Evolutionary conservation across 192 early-diverging fungal genomes (phyloP).

Genomic region (Dimargaris xerosporica): DNA sequence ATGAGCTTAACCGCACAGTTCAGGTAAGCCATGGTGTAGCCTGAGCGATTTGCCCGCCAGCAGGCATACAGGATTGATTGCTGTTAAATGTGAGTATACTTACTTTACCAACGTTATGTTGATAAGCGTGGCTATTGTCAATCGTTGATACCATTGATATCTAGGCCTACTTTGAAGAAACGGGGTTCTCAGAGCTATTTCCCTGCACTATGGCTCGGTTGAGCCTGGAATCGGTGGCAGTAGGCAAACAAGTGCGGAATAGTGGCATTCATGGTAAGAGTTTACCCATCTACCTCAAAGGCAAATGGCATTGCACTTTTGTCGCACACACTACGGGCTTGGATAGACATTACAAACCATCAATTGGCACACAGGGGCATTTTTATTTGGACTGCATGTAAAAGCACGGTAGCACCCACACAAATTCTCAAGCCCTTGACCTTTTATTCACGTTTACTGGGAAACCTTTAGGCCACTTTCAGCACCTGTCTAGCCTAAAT

Average conservation of each 20-base stretch:
- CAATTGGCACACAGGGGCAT: background rate
- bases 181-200: conserved; percentile 6
- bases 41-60: background rate
- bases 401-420: background rate
- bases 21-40: background rate
- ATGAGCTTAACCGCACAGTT: conserved; percentile 6
- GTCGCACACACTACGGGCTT: too few relatives aligned
- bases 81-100: background rate
- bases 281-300: background rate
- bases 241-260: conserved; percentile 2
- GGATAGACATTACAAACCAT: too few relatives aligned
- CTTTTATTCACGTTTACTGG: background rate
- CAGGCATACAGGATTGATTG: background rate
- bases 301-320: background rate
- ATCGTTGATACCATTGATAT: background rate
- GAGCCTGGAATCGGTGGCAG: background rate
- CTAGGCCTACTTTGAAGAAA: conserved; percentile 10
- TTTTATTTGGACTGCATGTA: background rate
- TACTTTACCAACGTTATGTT: background rate
- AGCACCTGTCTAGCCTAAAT: conserved; percentile 3
- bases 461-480: conserved; percentile 7
- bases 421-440: background rate
- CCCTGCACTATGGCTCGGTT: conserved; percentile 11
- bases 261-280: conserved; percentile 11
- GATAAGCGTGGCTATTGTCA: background rate